These are phyloP conservation scores for Botryotinia globosa DNA, from an alignment of 2,329 filamentous ascomycete species.

Conservation along the genomic window DNA sequence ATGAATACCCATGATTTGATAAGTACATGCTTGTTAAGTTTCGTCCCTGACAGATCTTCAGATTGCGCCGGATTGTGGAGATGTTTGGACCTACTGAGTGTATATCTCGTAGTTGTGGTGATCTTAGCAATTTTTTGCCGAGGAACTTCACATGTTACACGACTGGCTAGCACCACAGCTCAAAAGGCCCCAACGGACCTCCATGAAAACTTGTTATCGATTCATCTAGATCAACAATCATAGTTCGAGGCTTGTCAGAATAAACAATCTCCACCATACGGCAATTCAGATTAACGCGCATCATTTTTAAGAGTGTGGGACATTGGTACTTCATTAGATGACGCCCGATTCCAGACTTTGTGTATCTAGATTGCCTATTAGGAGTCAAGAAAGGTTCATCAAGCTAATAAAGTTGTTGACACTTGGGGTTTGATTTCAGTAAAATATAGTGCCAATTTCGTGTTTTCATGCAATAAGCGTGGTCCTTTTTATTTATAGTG, in stretches of 20 bases:
- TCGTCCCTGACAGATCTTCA: not conserved
- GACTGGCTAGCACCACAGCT: not conserved
- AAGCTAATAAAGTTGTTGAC: not conserved
- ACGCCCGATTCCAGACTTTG: not conserved
- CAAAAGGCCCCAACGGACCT: not conserved
- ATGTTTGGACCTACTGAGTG: not conserved
- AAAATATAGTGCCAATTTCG: too few species aligned
- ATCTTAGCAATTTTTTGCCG: not conserved
- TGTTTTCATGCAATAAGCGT: not conserved
- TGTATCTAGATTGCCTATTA: not conserved
- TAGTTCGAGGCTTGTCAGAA: not conserved
- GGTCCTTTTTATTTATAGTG: not conserved
- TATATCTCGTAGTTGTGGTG: not conserved
- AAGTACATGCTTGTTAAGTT: not conserved
- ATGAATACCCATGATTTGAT: not conserved
- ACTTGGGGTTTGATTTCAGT: too few species aligned
- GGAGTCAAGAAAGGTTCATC: not conserved
- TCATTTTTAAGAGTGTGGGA: not conserved
- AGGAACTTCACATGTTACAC: conserved; percentile 3
- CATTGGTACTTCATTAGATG: not conserved
- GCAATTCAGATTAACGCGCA: not conserved
- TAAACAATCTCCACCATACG: not conserved
- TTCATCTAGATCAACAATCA: not conserved
- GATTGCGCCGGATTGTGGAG: not conserved
- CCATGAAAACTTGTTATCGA: not conserved